Evolutionary conservation across 108 stramenopile species (phyloP).

Genomic region (Cyclotella cryptica): DNA sequence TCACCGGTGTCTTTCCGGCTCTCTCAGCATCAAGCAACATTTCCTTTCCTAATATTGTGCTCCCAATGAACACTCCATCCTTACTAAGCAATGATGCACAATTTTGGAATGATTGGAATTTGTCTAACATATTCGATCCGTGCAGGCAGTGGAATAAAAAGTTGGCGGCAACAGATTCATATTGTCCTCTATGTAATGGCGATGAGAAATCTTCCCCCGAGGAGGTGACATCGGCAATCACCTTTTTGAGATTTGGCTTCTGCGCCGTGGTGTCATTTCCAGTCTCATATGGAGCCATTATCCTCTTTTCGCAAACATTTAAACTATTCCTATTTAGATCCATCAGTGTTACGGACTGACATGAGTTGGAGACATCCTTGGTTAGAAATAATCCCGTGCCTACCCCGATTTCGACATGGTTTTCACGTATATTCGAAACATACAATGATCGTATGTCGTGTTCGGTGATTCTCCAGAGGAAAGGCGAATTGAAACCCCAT

Average conservation of each 20-base stretch:
- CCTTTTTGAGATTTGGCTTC: background rate
- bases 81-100: constrained; percentile 37
- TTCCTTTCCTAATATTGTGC: constrained; percentile 42
- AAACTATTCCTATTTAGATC: constrained; percentile 46
- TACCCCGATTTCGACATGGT: constrained; percentile 45
- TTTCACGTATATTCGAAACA: constrained; percentile 8
- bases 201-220: background rate
- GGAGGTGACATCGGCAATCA: constrained; percentile 2
- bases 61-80: constrained; percentile 41
- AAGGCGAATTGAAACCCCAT: constrained; percentile 53
- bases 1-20: constrained; percentile 19
- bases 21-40: constrained; percentile 24
- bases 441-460: constrained; percentile 34
- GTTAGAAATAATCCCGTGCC: constrained; percentile 43
- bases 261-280: background rate
- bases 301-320: constrained; percentile 28
- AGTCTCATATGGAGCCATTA: background rate
- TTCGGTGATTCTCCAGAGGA: constrained; percentile 38
- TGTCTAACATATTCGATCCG: constrained; percentile 30
- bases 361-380: constrained; percentile 1
- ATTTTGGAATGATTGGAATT: constrained; percentile 29
- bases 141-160: constrained; percentile 50
- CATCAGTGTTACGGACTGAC: constrained; percentile 26
- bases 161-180: constrained; percentile 39
- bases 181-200: constrained; percentile 15